Conservation (phyloP, 805 yeast genomes). For the Millerozyma miso region DNA sequence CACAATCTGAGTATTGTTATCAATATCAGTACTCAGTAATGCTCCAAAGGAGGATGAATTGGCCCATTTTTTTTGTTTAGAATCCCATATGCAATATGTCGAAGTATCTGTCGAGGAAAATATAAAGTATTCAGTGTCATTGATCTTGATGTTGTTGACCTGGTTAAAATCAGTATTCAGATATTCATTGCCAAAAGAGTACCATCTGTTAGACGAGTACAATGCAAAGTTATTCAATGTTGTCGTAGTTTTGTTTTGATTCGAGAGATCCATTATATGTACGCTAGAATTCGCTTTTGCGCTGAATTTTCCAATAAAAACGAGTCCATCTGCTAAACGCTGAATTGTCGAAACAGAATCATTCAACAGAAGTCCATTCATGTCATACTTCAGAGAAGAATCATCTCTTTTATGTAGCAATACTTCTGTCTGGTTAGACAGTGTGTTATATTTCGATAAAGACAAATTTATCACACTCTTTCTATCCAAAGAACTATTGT, state of each 20-base stretch:
- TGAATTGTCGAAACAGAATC: conserved; percentile 21
- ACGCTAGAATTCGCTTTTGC: conserved; percentile 25
- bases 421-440: conserved; percentile 25
- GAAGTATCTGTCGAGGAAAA: conserved; percentile 26
- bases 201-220: conserved; percentile 38
- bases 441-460: conserved; percentile 26
- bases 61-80: not conserved
- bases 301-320: conserved; percentile 31
- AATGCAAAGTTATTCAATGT: conserved; percentile 34
- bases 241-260: conserved; percentile 20
- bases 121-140: conserved; percentile 37
- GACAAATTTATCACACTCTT: conserved; percentile 24
- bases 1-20: not conserved
- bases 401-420: conserved; percentile 17
- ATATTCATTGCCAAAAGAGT: conserved; percentile 35
- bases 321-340: conserved; percentile 15
- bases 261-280: conserved; percentile 22
- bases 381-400: conserved; percentile 3
- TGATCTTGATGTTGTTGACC: conserved; percentile 32
- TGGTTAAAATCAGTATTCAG: conserved; percentile 19
- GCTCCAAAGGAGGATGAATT: not conserved
- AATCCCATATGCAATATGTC: conserved; percentile 31
- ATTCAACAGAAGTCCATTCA: conserved; percentile 31
- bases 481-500: conserved; percentile 25
- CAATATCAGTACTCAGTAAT: not conserved